Percentiles rank a stretch among this genome's conserved stretches.
These are phyloP conservation scores for Taiwanofungus camphoratus DNA, from an alignment of 1,284 basidiomycete genomes.

Conservation along the genomic window DNA sequence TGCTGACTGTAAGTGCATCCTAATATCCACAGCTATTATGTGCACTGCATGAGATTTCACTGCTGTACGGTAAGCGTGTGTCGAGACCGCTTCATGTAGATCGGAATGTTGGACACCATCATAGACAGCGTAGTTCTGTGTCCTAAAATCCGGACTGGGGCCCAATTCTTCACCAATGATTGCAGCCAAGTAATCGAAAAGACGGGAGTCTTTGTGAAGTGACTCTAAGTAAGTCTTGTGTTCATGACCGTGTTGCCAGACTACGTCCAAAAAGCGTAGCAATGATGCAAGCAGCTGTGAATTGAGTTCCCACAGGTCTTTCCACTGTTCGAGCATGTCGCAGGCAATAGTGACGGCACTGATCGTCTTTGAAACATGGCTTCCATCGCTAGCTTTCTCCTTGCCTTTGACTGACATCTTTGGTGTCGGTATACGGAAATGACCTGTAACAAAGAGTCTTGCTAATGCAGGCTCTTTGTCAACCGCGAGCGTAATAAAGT, in stretches of 20 bases:
- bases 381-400: constrained; percentile 25
- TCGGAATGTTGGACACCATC: constrained; percentile 54
- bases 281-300: constrained; percentile 74
- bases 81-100: constrained; percentile 54
- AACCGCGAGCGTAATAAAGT: constrained; percentile 76
- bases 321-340: constrained; percentile 64
- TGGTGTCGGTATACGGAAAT: constrained; percentile 44
- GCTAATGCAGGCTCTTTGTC: constrained; percentile 87
- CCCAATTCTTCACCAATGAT: constrained; percentile 63
- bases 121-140: constrained; percentile 37
- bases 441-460: constrained; percentile 73
- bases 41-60: constrained; percentile 73
- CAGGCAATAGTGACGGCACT: constrained; percentile 63
- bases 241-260: constrained; percentile 81
- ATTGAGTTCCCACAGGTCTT: constrained; percentile 66
- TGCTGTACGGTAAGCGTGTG: constrained; percentile 65
- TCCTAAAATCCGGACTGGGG: constrained; percentile 58
- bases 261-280: constrained; percentile 73
- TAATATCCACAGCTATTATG: constrained; percentile 68
- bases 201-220: constrained; percentile 46
- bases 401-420: constrained; percentile 32
- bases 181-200: constrained; percentile 62
- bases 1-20: constrained; percentile 43
- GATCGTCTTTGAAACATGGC: constrained; percentile 27
- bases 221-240: constrained; percentile 57